Base-by-base conservation (phyloP, 495 filamentous ascomycete species). In the Beverwykella pulmonaria region DNA sequence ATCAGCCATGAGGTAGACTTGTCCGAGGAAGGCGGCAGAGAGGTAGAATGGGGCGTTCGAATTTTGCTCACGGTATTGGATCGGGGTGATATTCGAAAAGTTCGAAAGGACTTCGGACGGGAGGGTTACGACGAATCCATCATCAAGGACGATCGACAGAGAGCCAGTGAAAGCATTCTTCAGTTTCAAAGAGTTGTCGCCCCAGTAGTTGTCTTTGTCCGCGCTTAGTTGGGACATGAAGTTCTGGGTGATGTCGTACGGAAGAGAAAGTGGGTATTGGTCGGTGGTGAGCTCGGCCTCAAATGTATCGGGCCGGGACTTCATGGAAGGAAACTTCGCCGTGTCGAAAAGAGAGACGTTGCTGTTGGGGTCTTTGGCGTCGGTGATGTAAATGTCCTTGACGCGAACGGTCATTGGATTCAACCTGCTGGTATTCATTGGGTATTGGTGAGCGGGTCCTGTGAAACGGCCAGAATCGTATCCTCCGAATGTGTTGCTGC, bases 1-100 rank as follows among this genome's bases (percentile, higher is more conserved):
- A 63, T 75, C 71, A 39, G 69, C 61, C 74, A 76, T 76, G 46
- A 76, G 71, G 63, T 76, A 76, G 36, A 74, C 71, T 61, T 76
- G 73, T 34, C 34, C 44, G 29, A 76, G 73, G 54, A 65, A 75
- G 15, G 74, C 68, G 59, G 64, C 36, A 27, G 53, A 53, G 61
- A 76, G 73, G 63, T 74, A 73, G 60, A 74, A 76, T 15, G 74
- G 73, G 5, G 30, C 36, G 57, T 32, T 67, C n/a, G 58, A 62
- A 12, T 63, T 39, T n/a, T 65, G 14, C 12, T 49, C 46, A 25
- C 61, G 54, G 2, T 47, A 46, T 23, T 69, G 65, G 46, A 76
- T 60, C n/a, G 74, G 73, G 6, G 74, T 65, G 53, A 75, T 64
- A 53, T 66, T 66, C 14, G 66, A 65, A 10, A 48, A 26, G 63